A percentile compares a stretch with the other conserved stretches of the same genome.
These are phyloP conservation scores for Cladosporium cucumerinum DNA, from an alignment of 2,329 filamentous ascomycete species.

Conservation along the genomic window DNA sequence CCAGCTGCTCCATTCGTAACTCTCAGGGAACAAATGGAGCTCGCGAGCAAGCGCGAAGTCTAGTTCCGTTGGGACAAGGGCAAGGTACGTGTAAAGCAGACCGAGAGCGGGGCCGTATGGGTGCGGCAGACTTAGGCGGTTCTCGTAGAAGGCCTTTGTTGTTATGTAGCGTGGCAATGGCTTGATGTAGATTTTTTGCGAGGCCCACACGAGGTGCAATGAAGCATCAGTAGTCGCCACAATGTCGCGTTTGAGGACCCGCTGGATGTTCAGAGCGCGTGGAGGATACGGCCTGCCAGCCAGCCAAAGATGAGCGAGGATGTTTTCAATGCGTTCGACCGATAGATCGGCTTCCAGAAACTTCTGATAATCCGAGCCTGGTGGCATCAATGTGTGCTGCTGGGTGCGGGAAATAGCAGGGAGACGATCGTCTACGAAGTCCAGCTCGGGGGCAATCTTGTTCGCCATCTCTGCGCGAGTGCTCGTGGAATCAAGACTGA, in stretches of 20 bases:
- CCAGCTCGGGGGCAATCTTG: too few relatives aligned
- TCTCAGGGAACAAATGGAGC: constrained; percentile 9
- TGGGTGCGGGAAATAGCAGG: too few relatives aligned
- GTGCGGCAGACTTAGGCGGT: background rate
- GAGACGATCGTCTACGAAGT: too few relatives aligned
- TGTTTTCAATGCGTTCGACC: background rate
- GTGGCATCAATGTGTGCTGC: background rate
- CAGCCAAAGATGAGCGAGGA: background rate
- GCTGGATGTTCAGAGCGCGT: constrained; percentile 24
- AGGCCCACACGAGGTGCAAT: constrained; percentile 21
- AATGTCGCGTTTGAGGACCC: constrained; percentile 17
- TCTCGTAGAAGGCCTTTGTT: background rate
- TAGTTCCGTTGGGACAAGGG: constrained; percentile 16
- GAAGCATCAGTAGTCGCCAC: constrained; percentile 18
- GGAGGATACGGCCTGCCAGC: background rate
- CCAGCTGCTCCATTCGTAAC: constrained; percentile 17
- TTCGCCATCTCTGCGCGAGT: too few relatives aligned
- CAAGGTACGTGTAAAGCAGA: constrained; percentile 19
- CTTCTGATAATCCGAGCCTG: background rate
- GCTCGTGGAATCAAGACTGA: too few relatives aligned
- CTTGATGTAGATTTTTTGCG: constrained; percentile 20
- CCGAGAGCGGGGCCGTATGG: constrained; percentile 13
- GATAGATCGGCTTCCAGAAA: background rate
- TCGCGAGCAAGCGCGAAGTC: constrained; percentile 21
- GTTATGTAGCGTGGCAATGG: constrained; percentile 1